Evolutionary conservation across 2,329 filamentous ascomycete genomes (phyloP), one percentile per base, ranked within the genome.

Genomic region (Lachnellula cervina): DNA sequence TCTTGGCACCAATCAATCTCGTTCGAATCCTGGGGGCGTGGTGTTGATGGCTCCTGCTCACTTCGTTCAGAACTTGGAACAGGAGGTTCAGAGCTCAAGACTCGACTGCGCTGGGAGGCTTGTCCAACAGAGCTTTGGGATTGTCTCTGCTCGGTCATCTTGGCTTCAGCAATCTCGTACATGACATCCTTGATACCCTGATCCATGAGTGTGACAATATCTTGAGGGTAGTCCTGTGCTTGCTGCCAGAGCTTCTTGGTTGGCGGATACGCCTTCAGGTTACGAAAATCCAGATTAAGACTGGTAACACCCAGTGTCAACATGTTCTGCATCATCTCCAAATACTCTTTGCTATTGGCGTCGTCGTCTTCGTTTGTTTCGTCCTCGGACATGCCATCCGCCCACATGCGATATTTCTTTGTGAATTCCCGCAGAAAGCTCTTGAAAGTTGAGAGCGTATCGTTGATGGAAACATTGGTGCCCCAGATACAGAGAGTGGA

Each of bases 121-220:
- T 67, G 74, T 21, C 60, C 76, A 52, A 77, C 78, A 60, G 75
- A 83, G 71, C 74, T 81, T 66, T 83, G 83, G n/a, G 81, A 80
- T 45, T 70, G 73, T 62, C 87, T 81, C 68, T 87, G 80, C 57
- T 83, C 83, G 35, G 86, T 78, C 79, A 88, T 89, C 66, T 95
- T 88, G 57, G 87, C 86, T 59, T 89, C 83, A 0, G 93, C 91
- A 49, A 97, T 76, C 68, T 96, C 92, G 23, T 94, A 83, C 87
- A 97, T 96, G 52, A 90, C 80, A 73, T 99, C 93, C 69, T 96
- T 95, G 50, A 97, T 83, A 5, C 86, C 86, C 71, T 96, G 90
- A 79, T 99, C 95, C 88, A 99, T 96, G 47, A 97, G 80, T 2
- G 93, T 92, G 45, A 99, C 88, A 52, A 99, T 92, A 79, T 99